phyloP scores from a whole-genome alignment of 2,329 filamentous ascomycete species.

The Coniosporium tulheliwenetii region DNA sequence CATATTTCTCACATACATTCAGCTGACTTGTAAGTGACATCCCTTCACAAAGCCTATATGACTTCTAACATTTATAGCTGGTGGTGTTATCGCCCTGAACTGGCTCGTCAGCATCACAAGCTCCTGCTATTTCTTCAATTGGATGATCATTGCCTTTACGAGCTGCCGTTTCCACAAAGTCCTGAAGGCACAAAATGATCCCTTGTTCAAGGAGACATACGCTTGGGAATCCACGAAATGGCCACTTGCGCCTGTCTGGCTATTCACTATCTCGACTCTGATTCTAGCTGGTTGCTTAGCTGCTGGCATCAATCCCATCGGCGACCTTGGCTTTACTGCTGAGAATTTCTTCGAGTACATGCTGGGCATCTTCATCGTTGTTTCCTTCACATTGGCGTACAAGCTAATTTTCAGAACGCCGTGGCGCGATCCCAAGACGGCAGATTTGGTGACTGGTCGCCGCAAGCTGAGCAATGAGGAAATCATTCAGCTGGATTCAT shows the following conservation, averaged over 20 bases:
- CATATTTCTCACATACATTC: conserved; percentile 15
- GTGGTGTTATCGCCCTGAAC: conserved; percentile 10
- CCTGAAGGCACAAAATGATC: conserved; percentile 11
- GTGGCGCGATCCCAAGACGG: conserved; percentile 7
- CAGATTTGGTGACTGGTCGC: conserved; percentile 10
- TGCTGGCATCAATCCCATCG: conserved; percentile 5
- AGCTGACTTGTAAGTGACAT: conserved; percentile 10
- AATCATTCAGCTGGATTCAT: conserved; percentile 9
- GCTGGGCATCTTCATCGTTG: conserved; percentile 12
- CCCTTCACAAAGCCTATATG: not conserved
- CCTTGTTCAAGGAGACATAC: conserved; percentile 12
- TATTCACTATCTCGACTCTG: conserved; percentile 9
- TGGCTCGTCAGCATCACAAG: conserved; percentile 16
- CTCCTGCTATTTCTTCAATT: conserved; percentile 17
- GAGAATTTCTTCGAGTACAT: conserved; percentile 14
- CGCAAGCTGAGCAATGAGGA: conserved; percentile 9
- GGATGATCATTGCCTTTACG: conserved; percentile 18
- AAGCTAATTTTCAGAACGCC: conserved; percentile 11
- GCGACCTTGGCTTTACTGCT: not conserved
- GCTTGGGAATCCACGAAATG: conserved; percentile 14
- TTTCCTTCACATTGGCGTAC: conserved; percentile 9
- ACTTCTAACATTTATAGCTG: conserved; percentile 1
- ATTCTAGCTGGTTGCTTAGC: conserved; percentile 7
- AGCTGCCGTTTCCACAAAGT: conserved; percentile 16
- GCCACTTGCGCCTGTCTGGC: conserved; percentile 14